Evolutionary conservation across 2,329 filamentous ascomycete species (phyloP).

Genomic region (Tolypocladium amazonense): DNA sequence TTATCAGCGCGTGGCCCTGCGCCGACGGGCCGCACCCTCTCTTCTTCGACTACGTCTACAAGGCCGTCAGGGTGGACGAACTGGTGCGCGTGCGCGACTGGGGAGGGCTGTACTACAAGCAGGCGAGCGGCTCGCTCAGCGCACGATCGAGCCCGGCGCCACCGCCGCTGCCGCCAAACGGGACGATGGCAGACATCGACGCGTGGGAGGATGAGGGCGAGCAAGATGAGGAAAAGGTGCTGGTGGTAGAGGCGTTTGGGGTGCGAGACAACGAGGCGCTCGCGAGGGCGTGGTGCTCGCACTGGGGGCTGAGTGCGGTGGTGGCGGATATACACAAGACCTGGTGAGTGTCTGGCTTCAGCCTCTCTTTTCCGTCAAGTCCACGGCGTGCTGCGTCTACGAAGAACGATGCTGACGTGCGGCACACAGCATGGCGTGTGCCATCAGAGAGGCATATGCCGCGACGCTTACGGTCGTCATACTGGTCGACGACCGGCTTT

Average conservation of each 20-base stretch:
- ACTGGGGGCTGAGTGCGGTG: conserved; percentile 62
- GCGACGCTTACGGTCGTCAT: conserved; percentile 64
- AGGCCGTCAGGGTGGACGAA: conserved; percentile 49
- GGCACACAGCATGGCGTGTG: conserved; percentile 52
- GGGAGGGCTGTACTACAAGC: conserved; percentile 35
- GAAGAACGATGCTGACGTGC: conserved; percentile 7
- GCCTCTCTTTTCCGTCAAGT: not conserved
- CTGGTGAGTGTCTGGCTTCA: conserved; percentile 36
- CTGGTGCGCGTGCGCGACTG: conserved; percentile 57
- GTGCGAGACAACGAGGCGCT: conserved; percentile 67
- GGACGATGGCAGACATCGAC: conserved; percentile 4
- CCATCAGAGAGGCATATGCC: conserved; percentile 65
- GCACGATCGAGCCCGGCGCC: conserved; percentile 24
- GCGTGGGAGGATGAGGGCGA: conserved; percentile 16
- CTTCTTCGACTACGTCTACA: conserved; percentile 61
- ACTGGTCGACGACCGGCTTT: conserved; percentile 42
- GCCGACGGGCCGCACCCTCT: conserved; percentile 54
- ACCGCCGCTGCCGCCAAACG: conserved; percentile 2
- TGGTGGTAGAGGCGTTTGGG: conserved; percentile 64
- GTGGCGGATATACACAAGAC: conserved; percentile 60
- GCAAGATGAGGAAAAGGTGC: conserved; percentile 51
- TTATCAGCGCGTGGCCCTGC: conserved; percentile 56
- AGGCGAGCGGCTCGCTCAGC: conserved; percentile 14
- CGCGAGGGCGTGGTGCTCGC: conserved; percentile 65
- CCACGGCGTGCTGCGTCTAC: not conserved